A percentile compares a stretch with the other conserved stretches of the same genome.
Conservation (phyloP, 345 rosid species). For the Acer campestre region DNA sequence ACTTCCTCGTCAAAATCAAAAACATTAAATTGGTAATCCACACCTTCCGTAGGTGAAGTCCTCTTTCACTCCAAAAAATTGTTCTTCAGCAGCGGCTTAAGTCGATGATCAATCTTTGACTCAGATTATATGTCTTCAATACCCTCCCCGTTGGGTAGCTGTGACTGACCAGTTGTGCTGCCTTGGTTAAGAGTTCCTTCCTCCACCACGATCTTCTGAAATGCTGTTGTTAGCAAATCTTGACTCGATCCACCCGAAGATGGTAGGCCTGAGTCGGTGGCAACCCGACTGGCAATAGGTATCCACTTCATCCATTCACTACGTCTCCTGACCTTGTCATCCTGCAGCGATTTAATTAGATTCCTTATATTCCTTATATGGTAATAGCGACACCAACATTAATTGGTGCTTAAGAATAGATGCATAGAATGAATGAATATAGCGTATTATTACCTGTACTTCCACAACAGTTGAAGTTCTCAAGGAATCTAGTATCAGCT, state of each 20-base stretch:
- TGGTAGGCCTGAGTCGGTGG: constrained; percentile 27
- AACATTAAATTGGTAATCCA: constrained; percentile 9
- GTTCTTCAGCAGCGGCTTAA: constrained; percentile 1
- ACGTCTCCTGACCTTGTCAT: constrained; percentile 57
- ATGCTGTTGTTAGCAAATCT: constrained; percentile 32
- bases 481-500: constrained; percentile 65
- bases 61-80: constrained; percentile 6
- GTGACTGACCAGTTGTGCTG: constrained; percentile 4
- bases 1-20: constrained; percentile 28
- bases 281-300: constrained; percentile 17
- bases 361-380: neutral
- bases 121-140: constrained; percentile 8
- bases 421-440: neutral
- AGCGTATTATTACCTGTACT: constrained; percentile 56
- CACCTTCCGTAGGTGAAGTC: constrained; percentile 15
- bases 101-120: constrained; percentile 16
- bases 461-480: constrained; percentile 63
- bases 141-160: constrained; percentile 19
- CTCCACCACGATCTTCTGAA: constrained; percentile 39
- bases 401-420: no score
- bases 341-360: constrained; percentile 31
- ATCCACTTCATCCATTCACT: constrained; percentile 60
- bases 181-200: constrained; percentile 28
- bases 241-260: constrained; percentile 27
- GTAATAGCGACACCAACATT: neutral